phyloP scores from a whole-genome alignment of 2,329 filamentous ascomycete species.

The Aspergillus latus region DNA sequence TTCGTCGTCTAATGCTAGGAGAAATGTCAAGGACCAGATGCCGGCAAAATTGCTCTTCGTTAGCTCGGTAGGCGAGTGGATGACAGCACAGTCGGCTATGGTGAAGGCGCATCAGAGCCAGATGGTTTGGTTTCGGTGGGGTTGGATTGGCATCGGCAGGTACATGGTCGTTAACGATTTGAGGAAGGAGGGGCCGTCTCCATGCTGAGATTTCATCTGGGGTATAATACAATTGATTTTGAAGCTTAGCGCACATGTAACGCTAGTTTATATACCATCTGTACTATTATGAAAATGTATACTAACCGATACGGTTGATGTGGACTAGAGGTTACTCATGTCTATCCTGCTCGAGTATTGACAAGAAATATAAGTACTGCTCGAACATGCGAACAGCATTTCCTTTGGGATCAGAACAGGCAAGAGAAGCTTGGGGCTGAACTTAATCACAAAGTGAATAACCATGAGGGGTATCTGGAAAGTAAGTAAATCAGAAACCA shows the following conservation, averaged over 20 bases:
- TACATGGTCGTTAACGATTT: slow-evolving; percentile 98
- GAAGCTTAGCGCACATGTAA: too few relatives aligned
- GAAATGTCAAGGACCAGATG: slow-evolving; percentile 51
- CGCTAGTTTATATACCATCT: too few relatives aligned
- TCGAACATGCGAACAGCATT: too few relatives aligned
- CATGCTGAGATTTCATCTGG: neutral
- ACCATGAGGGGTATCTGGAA: neutral
- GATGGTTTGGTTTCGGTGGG: slow-evolving; percentile 98
- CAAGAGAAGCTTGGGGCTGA: too few relatives aligned
- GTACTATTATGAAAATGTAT: too few relatives aligned
- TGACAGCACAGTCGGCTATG: slow-evolving; percentile 81
- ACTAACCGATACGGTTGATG: too few relatives aligned
- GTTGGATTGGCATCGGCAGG: slow-evolving; percentile 85
- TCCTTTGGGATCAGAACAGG: too few relatives aligned
- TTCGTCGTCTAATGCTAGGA: neutral
- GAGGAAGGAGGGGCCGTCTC: slow-evolving; percentile 48
- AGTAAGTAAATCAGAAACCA: neutral
- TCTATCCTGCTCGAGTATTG: too few relatives aligned
- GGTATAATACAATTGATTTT: too few relatives aligned
- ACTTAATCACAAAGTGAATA: neutral
- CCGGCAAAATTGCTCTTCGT: slow-evolving; percentile 66
- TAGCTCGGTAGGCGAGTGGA: slow-evolving; percentile 63
- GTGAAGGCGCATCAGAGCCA: slow-evolving; percentile 86
- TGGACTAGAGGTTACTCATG: too few relatives aligned
- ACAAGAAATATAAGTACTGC: too few relatives aligned